Percentiles rank a stretch among this genome's conserved stretches.
Conservation (phyloP, 2,329 filamentous ascomycete species). For the Pleoardoris graminearum region DNA sequence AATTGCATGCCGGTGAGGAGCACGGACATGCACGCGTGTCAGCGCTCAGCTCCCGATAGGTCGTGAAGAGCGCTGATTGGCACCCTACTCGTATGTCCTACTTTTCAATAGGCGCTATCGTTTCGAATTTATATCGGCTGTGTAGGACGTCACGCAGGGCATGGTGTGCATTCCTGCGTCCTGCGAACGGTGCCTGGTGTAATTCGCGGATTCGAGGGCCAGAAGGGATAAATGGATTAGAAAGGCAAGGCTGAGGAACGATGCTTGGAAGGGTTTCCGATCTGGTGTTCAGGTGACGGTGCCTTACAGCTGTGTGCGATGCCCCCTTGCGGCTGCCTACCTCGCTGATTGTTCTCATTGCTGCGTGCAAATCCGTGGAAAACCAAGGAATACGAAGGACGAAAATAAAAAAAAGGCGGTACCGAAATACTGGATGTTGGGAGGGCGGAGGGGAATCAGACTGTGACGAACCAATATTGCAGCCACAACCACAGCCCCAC, state of each 20-base stretch:
- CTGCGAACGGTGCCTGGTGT: slow-evolving; percentile 4
- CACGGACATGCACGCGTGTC: too few relatives aligned
- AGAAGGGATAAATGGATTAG: slow-evolving; percentile 3
- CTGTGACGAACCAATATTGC: not conserved
- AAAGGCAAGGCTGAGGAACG: slow-evolving; percentile 1
- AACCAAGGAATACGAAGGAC: not conserved
- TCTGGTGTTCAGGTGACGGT: slow-evolving; percentile 2
- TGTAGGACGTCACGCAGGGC: slow-evolving; percentile 8
- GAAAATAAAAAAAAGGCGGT: not conserved
- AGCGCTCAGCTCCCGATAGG: slow-evolving; percentile 1
- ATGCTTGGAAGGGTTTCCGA: not conserved
- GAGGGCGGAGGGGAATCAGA: not conserved
- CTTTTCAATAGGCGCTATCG: slow-evolving; percentile 8
- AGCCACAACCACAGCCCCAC: slow-evolving; percentile 7
- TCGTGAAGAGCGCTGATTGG: not conserved
- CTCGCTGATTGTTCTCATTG: not conserved
- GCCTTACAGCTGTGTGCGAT: not conserved
- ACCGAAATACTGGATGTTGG: not conserved
- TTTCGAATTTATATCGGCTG: slow-evolving; percentile 10
- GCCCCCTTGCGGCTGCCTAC: not conserved
- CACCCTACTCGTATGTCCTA: slow-evolving; percentile 3
- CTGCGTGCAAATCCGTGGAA: not conserved
- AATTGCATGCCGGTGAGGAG: slow-evolving; percentile 6
- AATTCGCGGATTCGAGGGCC: slow-evolving; percentile 5
- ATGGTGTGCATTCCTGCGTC: slow-evolving; percentile 6